Percentiles rank a stretch among this genome's conserved stretches.
These are phyloP conservation scores for Tulasnella sp. DNA, from an alignment of 768 basidiomycete genomes.

Conservation along the genomic window DNA sequence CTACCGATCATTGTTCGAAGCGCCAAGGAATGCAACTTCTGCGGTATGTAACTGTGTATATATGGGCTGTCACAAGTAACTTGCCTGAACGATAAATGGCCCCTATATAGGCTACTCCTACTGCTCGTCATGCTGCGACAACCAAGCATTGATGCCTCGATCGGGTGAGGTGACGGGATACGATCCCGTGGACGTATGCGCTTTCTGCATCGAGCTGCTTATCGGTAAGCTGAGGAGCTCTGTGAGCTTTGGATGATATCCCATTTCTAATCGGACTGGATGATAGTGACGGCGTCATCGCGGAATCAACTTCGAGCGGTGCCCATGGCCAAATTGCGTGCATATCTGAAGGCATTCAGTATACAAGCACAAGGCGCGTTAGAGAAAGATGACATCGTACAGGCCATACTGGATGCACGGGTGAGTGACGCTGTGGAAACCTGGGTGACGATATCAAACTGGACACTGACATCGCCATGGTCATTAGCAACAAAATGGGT, in stretches of 20 bases:
- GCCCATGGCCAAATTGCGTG: slow-evolving; percentile 10
- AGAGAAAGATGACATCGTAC: slow-evolving; percentile 19
- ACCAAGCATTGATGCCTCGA: slow-evolving; percentile 18
- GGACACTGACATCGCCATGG: background rate
- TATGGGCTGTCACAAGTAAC: background rate
- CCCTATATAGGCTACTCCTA: slow-evolving; percentile 15
- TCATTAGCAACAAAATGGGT: slow-evolving; percentile 46
- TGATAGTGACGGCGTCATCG: slow-evolving; percentile 16
- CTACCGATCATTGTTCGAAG: slow-evolving; percentile 8
- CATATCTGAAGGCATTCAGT: slow-evolving; percentile 17
- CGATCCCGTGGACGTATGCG: slow-evolving; percentile 17
- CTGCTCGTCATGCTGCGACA: slow-evolving; percentile 18
- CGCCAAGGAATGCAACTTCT: slow-evolving; percentile 13
- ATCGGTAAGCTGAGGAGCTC: slow-evolving; percentile 9
- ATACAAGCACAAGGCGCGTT: slow-evolving; percentile 15
- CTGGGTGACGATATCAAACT: background rate
- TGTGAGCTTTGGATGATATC: background rate
- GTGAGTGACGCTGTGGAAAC: background rate
- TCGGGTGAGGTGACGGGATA: slow-evolving; percentile 10
- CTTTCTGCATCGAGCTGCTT: slow-evolving; percentile 17
- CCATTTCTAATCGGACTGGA: background rate
- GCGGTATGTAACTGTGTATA: slow-evolving; percentile 12
- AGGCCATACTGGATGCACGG: slow-evolving; percentile 14
- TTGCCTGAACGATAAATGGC: too few species aligned
- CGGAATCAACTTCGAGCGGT: slow-evolving; percentile 13